Percentiles rank a stretch among this genome's conserved stretches.
Evolutionary conservation across 352 stramenopile genomes (phyloP).

Genomic region (Globisporangium ultimum): DNA sequence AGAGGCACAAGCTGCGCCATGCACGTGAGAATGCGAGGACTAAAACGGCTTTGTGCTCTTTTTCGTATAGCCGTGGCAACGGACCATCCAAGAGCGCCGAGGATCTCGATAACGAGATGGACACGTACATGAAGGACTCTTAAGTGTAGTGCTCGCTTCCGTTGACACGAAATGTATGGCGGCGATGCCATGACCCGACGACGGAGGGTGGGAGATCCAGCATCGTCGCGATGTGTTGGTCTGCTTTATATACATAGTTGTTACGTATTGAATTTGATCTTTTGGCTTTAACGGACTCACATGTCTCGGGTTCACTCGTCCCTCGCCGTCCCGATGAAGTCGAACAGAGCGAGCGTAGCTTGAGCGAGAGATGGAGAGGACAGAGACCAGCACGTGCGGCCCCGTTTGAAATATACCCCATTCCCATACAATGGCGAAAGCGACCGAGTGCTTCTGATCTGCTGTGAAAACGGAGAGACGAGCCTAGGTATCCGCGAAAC

Average conservation of each 20-base stretch:
- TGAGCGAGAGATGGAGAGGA: constrained; percentile 3
- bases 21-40: neutral
- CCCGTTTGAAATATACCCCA: constrained; percentile 6
- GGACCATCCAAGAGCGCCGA: constrained; percentile 42
- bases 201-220: neutral
- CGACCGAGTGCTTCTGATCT: neutral
- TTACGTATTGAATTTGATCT: constrained; percentile 2
- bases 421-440: constrained; percentile 3
- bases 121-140: constrained; percentile 85
- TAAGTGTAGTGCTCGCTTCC: constrained; percentile 24
- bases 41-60: constrained; percentile 12
- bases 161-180: neutral
- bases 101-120: constrained; percentile 85
- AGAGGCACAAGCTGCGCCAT: neutral
- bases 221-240: neutral
- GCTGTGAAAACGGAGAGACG: neutral
- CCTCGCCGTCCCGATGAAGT: neutral
- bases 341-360: neutral
- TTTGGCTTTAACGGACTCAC: constrained; percentile 6
- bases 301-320: constrained; percentile 4
- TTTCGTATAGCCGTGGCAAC: constrained; percentile 26
- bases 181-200: neutral
- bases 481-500: neutral
- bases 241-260: constrained; percentile 10
- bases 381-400: constrained; percentile 3